These are phyloP conservation scores for Tetragonia tetragonoides DNA, from an alignment of 148 eudicot genomes.

Conservation along the genomic window DNA sequence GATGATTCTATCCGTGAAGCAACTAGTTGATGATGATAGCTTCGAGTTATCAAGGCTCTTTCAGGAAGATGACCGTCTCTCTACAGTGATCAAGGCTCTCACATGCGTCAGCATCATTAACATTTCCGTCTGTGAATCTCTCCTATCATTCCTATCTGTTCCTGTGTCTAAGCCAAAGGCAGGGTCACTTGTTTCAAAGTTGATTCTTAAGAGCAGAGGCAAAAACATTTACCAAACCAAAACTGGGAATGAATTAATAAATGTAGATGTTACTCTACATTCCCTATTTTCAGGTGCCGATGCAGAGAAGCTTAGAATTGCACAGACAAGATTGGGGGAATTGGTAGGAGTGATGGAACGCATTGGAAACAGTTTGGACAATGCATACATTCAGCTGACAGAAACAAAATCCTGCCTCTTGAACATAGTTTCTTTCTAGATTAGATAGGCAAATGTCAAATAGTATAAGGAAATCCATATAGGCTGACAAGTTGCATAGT, in stretches of 20 bases:
- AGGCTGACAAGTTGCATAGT: neutral
- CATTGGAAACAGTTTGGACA: constrained; percentile 29
- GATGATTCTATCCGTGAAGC: constrained; percentile 19
- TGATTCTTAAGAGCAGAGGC: constrained; percentile 20
- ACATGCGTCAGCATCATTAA: constrained; percentile 36
- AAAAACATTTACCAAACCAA: constrained; percentile 5
- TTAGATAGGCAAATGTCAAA: neutral
- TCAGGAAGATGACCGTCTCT: constrained; percentile 19
- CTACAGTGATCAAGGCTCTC: constrained; percentile 31
- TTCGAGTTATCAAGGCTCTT: constrained; percentile 18
- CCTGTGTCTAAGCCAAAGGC: constrained; percentile 30
- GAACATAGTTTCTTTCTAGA: constrained; percentile 26
- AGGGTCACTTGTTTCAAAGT: constrained; percentile 34
- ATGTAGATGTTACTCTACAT: constrained; percentile 27
- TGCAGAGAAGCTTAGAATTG: constrained; percentile 15
- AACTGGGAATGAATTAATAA: constrained; percentile 22
- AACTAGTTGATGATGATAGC: constrained; percentile 19
- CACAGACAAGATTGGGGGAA: constrained; percentile 18
- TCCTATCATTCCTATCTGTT: constrained; percentile 31
- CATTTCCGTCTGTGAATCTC: constrained; percentile 28
- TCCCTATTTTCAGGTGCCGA: constrained; percentile 8
- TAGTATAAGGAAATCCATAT: neutral
- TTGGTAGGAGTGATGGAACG: constrained; percentile 28
- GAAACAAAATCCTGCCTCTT: constrained; percentile 31
- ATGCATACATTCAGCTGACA: constrained; percentile 24